phyloP scores from a whole-genome alignment of 768 basidiomycete genomes.

The Phlegmacium glaucopus region DNA sequence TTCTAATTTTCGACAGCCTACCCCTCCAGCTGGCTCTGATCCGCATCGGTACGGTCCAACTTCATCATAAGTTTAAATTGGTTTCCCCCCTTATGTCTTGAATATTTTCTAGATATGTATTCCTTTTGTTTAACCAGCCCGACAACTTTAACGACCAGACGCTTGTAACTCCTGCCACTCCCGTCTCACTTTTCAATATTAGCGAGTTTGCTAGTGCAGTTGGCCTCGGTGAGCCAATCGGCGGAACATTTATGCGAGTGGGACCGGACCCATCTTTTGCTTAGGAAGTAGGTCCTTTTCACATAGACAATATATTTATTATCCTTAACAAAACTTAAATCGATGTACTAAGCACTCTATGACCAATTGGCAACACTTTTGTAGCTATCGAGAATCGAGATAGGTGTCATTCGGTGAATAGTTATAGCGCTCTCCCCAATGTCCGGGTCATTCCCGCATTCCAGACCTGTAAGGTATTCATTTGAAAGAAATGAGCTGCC shows the following conservation, averaged over 20 bases:
- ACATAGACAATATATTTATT: too few species aligned
- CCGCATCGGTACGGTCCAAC: conserved; percentile 34
- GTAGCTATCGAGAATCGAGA: too few species aligned
- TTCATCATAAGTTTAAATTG: neutral
- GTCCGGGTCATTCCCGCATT: too few species aligned
- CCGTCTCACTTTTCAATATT: conserved; percentile 38
- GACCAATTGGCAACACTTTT: too few species aligned
- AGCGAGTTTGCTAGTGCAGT: conserved; percentile 38
- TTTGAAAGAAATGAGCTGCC: too few species aligned
- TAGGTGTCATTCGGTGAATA: too few species aligned
- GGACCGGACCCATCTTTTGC: conserved; percentile 18
- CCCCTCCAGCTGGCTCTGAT: conserved; percentile 38
- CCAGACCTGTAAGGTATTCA: too few species aligned
- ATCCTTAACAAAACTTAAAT: too few species aligned
- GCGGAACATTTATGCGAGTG: conserved; percentile 48
- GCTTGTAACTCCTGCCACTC: conserved; percentile 32
- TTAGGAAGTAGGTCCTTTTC: neutral
- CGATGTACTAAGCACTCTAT: too few species aligned
- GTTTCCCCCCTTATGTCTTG: too few species aligned
- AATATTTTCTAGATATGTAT: conserved; percentile 44
- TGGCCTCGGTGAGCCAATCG: conserved; percentile 42
- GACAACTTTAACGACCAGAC: conserved; percentile 37
- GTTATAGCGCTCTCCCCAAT: too few species aligned
- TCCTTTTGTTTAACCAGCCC: conserved; percentile 45
- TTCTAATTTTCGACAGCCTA: conserved; percentile 37